Base-by-base conservation (phyloP, 352 stramenopile genomes). In the Phytophthora vignae region DNA sequence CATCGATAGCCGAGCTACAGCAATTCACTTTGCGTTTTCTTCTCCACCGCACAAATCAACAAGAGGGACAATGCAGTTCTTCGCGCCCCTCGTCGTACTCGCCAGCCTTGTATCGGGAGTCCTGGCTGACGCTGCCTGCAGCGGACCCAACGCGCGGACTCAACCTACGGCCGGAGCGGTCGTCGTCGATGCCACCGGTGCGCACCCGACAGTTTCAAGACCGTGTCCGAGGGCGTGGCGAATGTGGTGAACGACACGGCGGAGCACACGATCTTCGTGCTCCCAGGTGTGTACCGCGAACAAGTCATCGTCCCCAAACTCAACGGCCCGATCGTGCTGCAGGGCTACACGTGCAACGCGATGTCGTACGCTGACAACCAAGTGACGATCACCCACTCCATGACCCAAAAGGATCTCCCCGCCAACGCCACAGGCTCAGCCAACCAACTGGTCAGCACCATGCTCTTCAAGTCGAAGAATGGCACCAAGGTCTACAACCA, bases 331-430 rank as follows among this genome's bases (percentile, higher is more conserved):
- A 25, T 73, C 22, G 33, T 58, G 17, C 33, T 73, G n/a, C 66
- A 73, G 15, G 64, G 64, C 11, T 65, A 71, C 55, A 71, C 64
- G 25, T 71, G 64, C 33, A 60, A 71, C 33, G 38, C 66, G 17
- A 63, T 31, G 50, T 48, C 55, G 25, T 73, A 73, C 52, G 52
- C 52, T 14, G 29, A 42, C 4, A 73, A 73, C 40, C 19, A 73
- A n/a, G 66, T 64, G 12, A 73, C 66, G 17, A 60, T 65, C 19
- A 67, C 56, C 19, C 54, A 65, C 21, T 44, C 31, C 3, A 74
- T 61, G 67, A 53, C 60, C 4, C 53, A 68, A 29, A 55, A n/a
- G 4, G 66, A 69, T 22, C 29, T 69, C 6, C 48, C 59, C 25
- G 14, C 59, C 22, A 46, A 74, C 21, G 15, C 22, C 2, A 54